Evolutionary conservation across 2,329 filamentous ascomycete genomes (phyloP).

Genomic region (Aspergillus texensis): DNA sequence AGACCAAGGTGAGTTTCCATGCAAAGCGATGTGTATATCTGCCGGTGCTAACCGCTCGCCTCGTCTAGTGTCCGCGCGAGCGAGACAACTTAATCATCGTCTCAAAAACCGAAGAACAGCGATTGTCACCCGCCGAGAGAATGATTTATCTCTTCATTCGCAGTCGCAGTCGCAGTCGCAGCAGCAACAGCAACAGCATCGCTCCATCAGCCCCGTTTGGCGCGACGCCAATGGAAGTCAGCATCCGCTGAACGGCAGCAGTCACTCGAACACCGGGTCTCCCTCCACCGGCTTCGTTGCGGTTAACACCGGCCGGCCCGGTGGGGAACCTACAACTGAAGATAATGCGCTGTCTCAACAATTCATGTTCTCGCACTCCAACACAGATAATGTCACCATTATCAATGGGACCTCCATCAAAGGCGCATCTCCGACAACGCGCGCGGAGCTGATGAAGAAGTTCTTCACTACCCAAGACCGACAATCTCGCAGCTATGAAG

Average conservation of each 20-base stretch:
- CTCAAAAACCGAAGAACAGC: conserved; percentile 73
- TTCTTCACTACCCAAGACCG: conserved; percentile 64
- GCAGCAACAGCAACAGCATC: conserved; percentile 32
- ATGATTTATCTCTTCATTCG: conserved; percentile 36
- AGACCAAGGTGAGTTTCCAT: conserved; percentile 62
- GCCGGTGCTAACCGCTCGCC: background rate
- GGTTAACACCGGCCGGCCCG: conserved; percentile 56
- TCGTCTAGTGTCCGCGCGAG: conserved; percentile 63
- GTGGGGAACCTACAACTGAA: conserved; percentile 35
- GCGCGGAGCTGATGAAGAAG: conserved; percentile 63
- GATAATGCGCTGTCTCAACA: conserved; percentile 37
- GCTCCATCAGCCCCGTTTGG: conserved; percentile 41
- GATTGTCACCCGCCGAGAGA: conserved; percentile 67
- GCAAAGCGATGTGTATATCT: background rate
- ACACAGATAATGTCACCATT: conserved; percentile 50
- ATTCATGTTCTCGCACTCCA: conserved; percentile 45
- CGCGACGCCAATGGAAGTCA: conserved; percentile 36
- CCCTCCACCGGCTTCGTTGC: conserved; percentile 59
- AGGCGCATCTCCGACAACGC: conserved; percentile 58
- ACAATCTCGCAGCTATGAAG: conserved; percentile 44
- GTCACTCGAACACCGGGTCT: conserved; percentile 42
- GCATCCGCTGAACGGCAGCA: conserved; percentile 29
- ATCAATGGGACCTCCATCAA: conserved; percentile 53
- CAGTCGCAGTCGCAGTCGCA: conserved; percentile 29
- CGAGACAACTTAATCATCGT: conserved; percentile 79